These are phyloP conservation scores for Rhytidiadelphus loreus DNA, from an alignment of 225 moss, liverwort and hornwort species.

Conservation along the genomic window DNA sequence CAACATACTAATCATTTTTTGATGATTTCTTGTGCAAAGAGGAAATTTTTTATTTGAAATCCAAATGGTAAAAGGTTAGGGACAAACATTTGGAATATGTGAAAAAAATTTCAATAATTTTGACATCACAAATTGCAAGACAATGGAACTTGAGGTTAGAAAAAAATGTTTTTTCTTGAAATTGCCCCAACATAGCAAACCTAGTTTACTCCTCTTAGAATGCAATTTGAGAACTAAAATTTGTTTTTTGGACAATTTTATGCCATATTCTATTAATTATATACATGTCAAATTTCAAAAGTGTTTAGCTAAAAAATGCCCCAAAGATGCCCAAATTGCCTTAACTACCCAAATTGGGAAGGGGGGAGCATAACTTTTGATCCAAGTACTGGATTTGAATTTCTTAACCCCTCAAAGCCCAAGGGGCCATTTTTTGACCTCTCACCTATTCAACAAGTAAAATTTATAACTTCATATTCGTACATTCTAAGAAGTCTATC, in stretches of 20 bases:
- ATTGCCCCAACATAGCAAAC: too few relatives aligned
- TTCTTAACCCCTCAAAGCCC: too few relatives aligned
- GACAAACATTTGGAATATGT: too few relatives aligned
- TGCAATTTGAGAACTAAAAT: neutral
- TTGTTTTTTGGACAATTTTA: neutral
- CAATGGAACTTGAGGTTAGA: neutral
- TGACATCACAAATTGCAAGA: neutral
- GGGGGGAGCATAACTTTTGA: too few relatives aligned
- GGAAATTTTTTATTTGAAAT: too few relatives aligned
- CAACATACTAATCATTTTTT: too few relatives aligned
- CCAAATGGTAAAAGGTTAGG: rapidly evolving
- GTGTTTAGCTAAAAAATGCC: neutral
- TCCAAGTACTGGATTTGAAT: rapidly evolving
- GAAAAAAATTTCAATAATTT: too few relatives aligned
- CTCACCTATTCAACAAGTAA: too few relatives aligned
- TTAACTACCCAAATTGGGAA: neutral
- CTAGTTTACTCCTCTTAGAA: neutral
- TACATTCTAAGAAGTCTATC: too few relatives aligned
- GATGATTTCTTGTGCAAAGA: neutral
- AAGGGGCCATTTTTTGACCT: too few relatives aligned
- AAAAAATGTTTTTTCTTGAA: rapidly evolving
- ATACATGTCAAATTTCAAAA: neutral
- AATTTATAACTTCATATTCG: too few relatives aligned
- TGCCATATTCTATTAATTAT: neutral
- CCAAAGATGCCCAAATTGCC: neutral